Percentiles rank a stretch among this genome's conserved stretches.
Evolutionary conservation across 2,329 filamentous ascomycete genomes (phyloP).

Genomic region (Colletotrichum destructivum): DNA sequence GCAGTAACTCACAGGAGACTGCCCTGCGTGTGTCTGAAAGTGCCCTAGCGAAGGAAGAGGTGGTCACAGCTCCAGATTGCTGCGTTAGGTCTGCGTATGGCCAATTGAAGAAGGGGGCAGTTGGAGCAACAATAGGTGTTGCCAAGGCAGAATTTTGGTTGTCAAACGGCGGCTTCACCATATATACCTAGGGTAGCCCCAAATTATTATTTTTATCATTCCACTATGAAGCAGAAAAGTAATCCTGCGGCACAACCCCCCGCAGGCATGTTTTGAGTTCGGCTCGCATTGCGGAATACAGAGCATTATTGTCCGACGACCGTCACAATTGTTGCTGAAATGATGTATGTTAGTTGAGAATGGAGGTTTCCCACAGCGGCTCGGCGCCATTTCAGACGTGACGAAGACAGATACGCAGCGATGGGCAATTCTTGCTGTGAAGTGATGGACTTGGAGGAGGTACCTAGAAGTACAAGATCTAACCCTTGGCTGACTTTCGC

Average conservation of each 20-base stretch:
- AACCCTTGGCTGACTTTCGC: too few species aligned
- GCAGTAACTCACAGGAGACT: conserved; percentile 22
- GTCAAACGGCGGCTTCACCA: conserved; percentile 25
- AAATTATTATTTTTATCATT: conserved; percentile 24
- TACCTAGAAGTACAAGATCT: too few species aligned
- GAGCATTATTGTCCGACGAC: neutral
- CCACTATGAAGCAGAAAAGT: neutral
- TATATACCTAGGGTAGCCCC: conserved; percentile 34
- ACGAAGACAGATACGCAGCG: conserved; percentile 3
- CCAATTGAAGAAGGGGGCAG: neutral
- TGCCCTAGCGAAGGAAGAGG: neutral
- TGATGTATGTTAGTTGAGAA: neutral
- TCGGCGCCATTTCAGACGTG: neutral
- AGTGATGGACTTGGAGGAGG: conserved; percentile 34
- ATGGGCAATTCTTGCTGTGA: conserved; percentile 26
- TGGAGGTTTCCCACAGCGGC: neutral
- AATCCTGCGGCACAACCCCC: neutral
- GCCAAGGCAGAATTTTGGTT: conserved; percentile 14
- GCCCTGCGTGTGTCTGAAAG: conserved; percentile 19
- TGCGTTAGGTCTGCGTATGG: neutral
- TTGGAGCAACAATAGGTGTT: conserved; percentile 10
- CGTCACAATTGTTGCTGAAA: too few species aligned
- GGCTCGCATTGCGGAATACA: neutral
- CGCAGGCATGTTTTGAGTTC: neutral
- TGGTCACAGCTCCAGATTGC: conserved; percentile 3